These are phyloP conservation scores for Kodamaea lidongshanica DNA, from an alignment of 805 yeast genomes.

Conservation along the genomic window DNA sequence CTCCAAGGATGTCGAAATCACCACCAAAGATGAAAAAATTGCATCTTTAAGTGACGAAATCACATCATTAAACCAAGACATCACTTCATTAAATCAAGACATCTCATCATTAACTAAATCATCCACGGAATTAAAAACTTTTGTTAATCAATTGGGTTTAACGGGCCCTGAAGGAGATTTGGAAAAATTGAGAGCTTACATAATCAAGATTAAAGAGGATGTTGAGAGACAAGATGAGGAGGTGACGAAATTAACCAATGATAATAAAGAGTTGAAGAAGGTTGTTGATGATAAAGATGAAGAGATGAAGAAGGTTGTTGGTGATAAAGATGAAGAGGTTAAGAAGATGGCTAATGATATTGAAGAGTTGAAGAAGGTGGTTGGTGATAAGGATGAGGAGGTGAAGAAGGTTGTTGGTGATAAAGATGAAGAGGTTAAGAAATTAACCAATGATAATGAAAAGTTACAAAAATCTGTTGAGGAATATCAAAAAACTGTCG, in stretches of 20 bases:
- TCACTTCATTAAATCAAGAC: no score
- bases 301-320: not conserved
- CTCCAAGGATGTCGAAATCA: no score
- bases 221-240: not conserved
- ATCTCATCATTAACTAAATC: no score
- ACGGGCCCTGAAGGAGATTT: no score
- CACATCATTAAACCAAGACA: no score
- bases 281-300: slow-evolving; percentile 1
- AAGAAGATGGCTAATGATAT: not conserved
- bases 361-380: slow-evolving; percentile 4
- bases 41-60: no score
- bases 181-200: no score
- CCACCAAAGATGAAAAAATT: no score
- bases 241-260: not conserved
- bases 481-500: no score
- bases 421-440: not conserved
- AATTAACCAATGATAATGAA: not conserved
- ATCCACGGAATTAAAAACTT: no score
- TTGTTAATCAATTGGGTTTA: no score
- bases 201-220: no score
- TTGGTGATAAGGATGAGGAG: slow-evolving; percentile 4
- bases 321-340: not conserved
- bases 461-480: not conserved
- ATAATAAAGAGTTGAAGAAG: slow-evolving; percentile 1
- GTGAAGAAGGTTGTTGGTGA: slow-evolving; percentile 6